A percentile compares a stretch with the other conserved stretches of the same genome.
Conservation (phyloP, 129 eudicot genomes). For the Logfia minima region DNA sequence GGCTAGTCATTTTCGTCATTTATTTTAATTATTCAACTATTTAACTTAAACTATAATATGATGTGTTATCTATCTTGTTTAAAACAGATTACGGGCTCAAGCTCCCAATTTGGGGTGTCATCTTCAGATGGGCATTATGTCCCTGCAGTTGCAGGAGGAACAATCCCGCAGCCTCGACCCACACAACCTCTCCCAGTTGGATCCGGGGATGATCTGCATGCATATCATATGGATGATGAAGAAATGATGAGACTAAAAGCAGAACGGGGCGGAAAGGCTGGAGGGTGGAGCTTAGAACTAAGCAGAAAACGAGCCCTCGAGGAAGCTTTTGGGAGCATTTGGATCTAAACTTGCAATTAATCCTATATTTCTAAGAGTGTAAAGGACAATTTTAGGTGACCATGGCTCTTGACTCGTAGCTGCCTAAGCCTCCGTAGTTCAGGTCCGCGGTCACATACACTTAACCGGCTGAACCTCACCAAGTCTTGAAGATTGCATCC, state of each 20-base stretch:
- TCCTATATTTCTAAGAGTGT: constrained; percentile 14
- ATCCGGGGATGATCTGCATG: constrained; percentile 51
- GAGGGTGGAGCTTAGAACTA: constrained; percentile 90
- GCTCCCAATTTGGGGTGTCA: constrained; percentile 53
- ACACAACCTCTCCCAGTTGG: constrained; percentile 66
- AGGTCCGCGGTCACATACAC: background rate
- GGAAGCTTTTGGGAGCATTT: constrained; percentile 93
- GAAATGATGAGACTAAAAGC: constrained; percentile 76
- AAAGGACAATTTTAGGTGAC: constrained; percentile 16
- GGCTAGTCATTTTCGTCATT: background rate
- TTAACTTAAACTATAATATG: no score
- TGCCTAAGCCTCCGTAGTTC: background rate
- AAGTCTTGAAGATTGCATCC: constrained; percentile 8
- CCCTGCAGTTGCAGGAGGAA: constrained; percentile 85
- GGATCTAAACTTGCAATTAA: constrained; percentile 46
- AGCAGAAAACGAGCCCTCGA: constrained; percentile 89
- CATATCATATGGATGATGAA: constrained; percentile 69
- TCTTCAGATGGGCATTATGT: constrained; percentile 77
- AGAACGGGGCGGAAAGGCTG: constrained; percentile 80
- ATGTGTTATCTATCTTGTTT: background rate
- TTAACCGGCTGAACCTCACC: constrained; percentile 8
- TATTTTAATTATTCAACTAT: background rate
- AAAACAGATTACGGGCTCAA: constrained; percentile 45
- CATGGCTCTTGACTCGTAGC: background rate
- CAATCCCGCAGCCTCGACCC: constrained; percentile 81